A percentile compares a stretch with the other conserved stretches of the same genome.
These are phyloP conservation scores for Thelonectria rubi DNA, from an alignment of 2,329 filamentous ascomycete species.

Conservation along the genomic window DNA sequence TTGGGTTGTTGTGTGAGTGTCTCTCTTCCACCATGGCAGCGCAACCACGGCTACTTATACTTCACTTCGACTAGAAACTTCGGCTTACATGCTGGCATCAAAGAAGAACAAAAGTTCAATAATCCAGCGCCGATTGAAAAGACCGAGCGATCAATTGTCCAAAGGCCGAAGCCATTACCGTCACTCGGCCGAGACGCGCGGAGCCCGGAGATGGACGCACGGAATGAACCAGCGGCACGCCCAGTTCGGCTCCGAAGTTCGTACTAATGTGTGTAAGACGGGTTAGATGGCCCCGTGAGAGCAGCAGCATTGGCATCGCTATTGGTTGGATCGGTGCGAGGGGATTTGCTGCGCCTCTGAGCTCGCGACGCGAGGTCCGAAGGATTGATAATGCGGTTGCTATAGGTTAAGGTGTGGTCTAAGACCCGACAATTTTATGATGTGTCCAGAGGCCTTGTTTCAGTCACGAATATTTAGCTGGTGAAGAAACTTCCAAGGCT, in stretches of 20 bases:
- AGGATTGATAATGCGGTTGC: background rate
- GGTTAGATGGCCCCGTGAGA: background rate
- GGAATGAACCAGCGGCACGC: background rate
- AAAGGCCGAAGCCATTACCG: background rate
- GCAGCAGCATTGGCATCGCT: background rate
- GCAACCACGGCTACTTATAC: background rate
- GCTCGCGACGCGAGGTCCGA: background rate
- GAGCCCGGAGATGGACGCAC: background rate
- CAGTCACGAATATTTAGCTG: too few relatives aligned
- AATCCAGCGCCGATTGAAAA: constrained; percentile 6
- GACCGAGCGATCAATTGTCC: background rate
- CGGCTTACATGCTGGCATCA: background rate
- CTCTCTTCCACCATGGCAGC: background rate
- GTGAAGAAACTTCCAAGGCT: too few relatives aligned
- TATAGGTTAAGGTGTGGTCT: too few relatives aligned
- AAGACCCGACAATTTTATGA: too few relatives aligned
- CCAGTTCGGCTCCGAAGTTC: constrained; percentile 1
- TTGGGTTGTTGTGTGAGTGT: background rate
- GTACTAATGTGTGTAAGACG: background rate
- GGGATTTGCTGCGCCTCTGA: background rate
- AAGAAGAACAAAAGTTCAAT: background rate
- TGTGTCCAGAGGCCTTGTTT: too few relatives aligned
- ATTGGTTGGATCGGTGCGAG: background rate
- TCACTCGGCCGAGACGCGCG: constrained; percentile 11
- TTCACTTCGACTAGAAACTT: background rate